Evolutionary conservation across 2,329 filamentous ascomycete genomes (phyloP).

Genomic region (Fragosphaeria purpurea): DNA sequence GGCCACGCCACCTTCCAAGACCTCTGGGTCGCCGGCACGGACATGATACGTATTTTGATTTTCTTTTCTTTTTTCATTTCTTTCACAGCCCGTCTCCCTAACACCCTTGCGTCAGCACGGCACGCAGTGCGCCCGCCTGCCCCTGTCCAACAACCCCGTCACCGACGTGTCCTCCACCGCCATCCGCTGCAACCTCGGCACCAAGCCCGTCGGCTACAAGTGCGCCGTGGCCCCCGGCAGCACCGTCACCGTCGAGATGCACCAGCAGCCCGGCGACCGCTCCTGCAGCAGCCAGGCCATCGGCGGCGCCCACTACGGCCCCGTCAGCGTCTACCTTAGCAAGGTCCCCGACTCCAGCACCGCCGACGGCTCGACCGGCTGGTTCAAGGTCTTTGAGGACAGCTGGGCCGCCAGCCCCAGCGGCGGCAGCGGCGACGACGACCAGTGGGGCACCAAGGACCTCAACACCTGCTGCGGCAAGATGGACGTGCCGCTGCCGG

Average conservation of each 20-base stretch:
- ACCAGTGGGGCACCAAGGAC: conserved; percentile 36
- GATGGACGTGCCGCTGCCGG: conserved; percentile 27
- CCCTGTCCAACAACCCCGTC: conserved; percentile 41
- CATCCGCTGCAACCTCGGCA: conserved; percentile 35
- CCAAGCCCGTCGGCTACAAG: conserved; percentile 26
- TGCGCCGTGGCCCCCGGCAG: conserved; percentile 37
- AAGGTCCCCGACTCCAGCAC: conserved; percentile 36
- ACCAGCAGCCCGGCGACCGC: conserved; percentile 34
- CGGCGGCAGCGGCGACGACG: conserved; percentile 28
- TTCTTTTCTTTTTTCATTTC: too few species aligned
- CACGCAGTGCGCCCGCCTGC: conserved; percentile 36
- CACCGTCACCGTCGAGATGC: conserved; percentile 47
- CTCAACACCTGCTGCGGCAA: conserved; percentile 30
- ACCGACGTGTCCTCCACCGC: conserved; percentile 31
- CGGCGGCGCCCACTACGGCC: conserved; percentile 42
- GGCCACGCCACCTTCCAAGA: conserved; percentile 44
- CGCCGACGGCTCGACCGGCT: conserved; percentile 31
- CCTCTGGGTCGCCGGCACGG: conserved; percentile 36
- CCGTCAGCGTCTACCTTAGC: conserved; percentile 37
- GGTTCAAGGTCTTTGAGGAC: conserved; percentile 43
- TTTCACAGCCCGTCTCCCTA: background rate
- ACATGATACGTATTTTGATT: conserved; percentile 21
- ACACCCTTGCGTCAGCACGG: conserved; percentile 20
- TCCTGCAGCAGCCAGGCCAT: conserved; percentile 37
- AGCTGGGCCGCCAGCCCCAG: conserved; percentile 27